Percentiles rank a stretch among this genome's conserved stretches.
Conservation (phyloP, 148 eudicot species). For the Diospyros lotus region DNA sequence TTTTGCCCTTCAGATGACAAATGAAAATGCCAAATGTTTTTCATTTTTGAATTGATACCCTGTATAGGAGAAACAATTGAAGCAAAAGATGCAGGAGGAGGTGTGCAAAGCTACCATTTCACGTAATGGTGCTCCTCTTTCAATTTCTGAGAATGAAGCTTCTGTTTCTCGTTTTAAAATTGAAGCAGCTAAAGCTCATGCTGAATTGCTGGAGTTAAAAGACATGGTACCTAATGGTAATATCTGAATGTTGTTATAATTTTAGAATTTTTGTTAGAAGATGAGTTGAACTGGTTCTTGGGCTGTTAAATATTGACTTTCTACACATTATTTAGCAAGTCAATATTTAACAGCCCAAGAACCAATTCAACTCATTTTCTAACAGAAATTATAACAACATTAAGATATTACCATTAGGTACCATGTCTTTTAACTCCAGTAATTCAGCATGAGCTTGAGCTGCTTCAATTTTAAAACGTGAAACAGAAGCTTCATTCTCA, state of each 20-base stretch:
- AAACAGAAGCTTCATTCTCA: slow-evolving; percentile 55
- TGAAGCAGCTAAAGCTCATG: slow-evolving; percentile 54
- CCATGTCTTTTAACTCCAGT: slow-evolving; percentile 37
- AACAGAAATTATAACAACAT: neutral
- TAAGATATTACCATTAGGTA: slow-evolving; percentile 47
- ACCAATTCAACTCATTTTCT: neutral
- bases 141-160: slow-evolving; percentile 58
- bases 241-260: slow-evolving; percentile 16
- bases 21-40: too few relatives aligned
- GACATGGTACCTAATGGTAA: slow-evolving; percentile 48
- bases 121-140: slow-evolving; percentile 47
- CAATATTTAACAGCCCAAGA: neutral
- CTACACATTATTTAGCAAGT: neutral
- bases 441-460: slow-evolving; percentile 20
- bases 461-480: neutral
- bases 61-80: slow-evolving; percentile 52
- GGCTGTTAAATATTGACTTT: neutral
- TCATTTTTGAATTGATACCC: neutral
- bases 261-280: neutral
- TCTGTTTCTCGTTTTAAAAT: slow-evolving; percentile 41
- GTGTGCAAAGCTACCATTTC: slow-evolving; percentile 42
- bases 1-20: neutral
- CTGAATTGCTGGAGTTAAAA: slow-evolving; percentile 43
- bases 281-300: neutral
- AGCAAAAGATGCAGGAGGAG: slow-evolving; percentile 58